A percentile compares a stretch with the other conserved stretches of the same genome.
Evolutionary conservation across 768 basidiomycete genomes (phyloP).

Genomic region (Phylloporus arenicola): DNA sequence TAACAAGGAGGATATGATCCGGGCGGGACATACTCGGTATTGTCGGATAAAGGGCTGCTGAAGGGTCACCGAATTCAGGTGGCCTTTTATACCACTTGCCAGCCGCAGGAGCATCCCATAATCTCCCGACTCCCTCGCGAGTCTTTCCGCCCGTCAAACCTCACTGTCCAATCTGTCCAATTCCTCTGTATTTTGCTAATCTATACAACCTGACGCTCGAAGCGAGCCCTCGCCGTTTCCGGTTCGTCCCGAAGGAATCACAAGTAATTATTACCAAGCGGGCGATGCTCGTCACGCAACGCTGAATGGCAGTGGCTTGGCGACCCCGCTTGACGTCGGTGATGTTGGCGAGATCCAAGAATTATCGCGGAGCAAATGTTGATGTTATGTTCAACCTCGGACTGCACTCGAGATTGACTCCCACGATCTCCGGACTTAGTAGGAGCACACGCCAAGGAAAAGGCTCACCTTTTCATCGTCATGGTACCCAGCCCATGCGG

Average conservation of each 20-base stretch:
- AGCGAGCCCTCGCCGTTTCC: not conserved
- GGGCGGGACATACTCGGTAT: slow-evolving; percentile 17
- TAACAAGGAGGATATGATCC: slow-evolving; percentile 22
- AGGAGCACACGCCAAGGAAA: too few relatives aligned
- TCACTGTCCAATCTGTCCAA: not conserved
- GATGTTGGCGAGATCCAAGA: not conserved
- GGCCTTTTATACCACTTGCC: slow-evolving; percentile 24
- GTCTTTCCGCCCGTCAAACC: slow-evolving; percentile 12
- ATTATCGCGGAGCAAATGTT: too few relatives aligned
- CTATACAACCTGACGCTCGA: not conserved
- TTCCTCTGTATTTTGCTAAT: not conserved
- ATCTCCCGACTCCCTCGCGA: slow-evolving; percentile 24
- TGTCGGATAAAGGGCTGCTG: not conserved
- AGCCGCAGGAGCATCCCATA: slow-evolving; percentile 28
- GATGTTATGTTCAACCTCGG: not conserved
- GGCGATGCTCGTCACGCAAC: not conserved
- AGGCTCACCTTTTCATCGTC: not conserved
- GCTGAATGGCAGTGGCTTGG: not conserved
- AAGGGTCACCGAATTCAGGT: slow-evolving; percentile 4
- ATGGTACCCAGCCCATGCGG: not conserved
- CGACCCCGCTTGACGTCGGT: not conserved
- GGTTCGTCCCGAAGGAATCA: not conserved
- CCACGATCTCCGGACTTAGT: not conserved
- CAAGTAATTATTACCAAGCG: not conserved
- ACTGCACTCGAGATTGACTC: not conserved